Evolutionary conservation across 2,329 filamentous ascomycete species (phyloP), one percentile per base, ranked within the genome.

Genomic region (Diplocarpon mali): DNA sequence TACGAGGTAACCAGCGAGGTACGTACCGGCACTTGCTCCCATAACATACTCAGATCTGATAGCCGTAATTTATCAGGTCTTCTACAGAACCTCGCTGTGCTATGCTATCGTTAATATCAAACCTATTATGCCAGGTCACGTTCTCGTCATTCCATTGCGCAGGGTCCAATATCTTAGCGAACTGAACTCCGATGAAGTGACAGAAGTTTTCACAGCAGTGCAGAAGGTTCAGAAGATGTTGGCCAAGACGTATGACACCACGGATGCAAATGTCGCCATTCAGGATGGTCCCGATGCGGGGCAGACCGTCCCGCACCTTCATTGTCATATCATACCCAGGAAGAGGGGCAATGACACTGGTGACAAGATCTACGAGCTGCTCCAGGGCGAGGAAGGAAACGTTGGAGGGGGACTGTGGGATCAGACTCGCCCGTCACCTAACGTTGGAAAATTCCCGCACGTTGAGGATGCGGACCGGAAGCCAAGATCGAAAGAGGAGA

Each of bases 101-200:
- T 95, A 88, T 68, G 88, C 86, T 43, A 73, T 96, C 51, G 89
- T 96, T 46, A 98, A 98, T 67, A 78, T 96, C 62, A 95, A 95
- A 67, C 92, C 92, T 17, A 76, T 98, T 31, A 75, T 95, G 1
- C 88, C 89, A 0, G 92, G 92, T 46, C 92, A 98, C 68, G 82
- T 96, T 50, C 83, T 98, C 28, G 76, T 98, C 49, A 95, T 85
- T 53, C 87, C 92, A 0, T 73, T 77, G 15, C 72, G 72, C 29
- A 66, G 69, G 24, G 82, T 88, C 54, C 76, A 73, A 38, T 84
- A 86, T 40, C 73, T 96, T 45, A 60, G 57, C 8, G 57, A 59
- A 42, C 56, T 62, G 34, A 57, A 50, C 0, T 32, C 47, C 8
- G 42, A 47, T 11, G 61, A 66, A 52, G 46, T 64, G n/a, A 68